These are phyloP conservation scores for Termitomyces sp. DNA, from an alignment of 768 basidiomycete genomes.

Conservation along the genomic window DNA sequence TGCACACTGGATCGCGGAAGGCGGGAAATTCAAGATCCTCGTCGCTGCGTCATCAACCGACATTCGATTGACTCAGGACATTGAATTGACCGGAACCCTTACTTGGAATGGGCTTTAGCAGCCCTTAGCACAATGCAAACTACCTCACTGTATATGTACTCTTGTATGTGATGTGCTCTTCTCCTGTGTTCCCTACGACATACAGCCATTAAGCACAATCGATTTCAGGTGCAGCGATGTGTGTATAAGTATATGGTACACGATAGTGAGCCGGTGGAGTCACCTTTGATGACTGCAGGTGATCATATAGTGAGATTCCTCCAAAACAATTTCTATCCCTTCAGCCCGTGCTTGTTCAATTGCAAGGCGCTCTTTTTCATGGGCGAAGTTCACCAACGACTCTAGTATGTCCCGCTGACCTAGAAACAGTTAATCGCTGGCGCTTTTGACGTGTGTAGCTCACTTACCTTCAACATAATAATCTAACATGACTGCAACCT, in stretches of 20 bases:
- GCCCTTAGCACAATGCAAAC: neutral
- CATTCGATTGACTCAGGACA: conserved; percentile 30
- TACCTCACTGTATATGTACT: neutral
- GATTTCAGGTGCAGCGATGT: neutral
- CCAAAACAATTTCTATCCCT: conserved; percentile 54
- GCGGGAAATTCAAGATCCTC: conserved; percentile 39
- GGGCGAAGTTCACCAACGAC: conserved; percentile 47
- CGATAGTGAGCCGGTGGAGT: neutral
- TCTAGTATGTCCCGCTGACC: conserved; percentile 59
- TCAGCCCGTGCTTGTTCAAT: conserved; percentile 43
- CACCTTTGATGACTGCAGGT: neutral
- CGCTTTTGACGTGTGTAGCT: neutral
- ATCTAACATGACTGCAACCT: conserved; percentile 61
- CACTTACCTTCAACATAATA: conserved; percentile 63
- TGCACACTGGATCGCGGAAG: conserved; percentile 43
- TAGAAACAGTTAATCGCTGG: conserved; percentile 17
- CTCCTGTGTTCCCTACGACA: neutral
- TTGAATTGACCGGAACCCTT: conserved; percentile 30
- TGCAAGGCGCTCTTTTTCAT: conserved; percentile 42
- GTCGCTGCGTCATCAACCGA: conserved; percentile 45
- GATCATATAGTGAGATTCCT: conserved; percentile 21
- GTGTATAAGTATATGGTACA: neutral
- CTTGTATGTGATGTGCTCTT: neutral
- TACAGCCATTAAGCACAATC: neutral
- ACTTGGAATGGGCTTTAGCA: conserved; percentile 39